Conservation (phyloP, 345 rosid genomes). For the Geranium brycei region DNA sequence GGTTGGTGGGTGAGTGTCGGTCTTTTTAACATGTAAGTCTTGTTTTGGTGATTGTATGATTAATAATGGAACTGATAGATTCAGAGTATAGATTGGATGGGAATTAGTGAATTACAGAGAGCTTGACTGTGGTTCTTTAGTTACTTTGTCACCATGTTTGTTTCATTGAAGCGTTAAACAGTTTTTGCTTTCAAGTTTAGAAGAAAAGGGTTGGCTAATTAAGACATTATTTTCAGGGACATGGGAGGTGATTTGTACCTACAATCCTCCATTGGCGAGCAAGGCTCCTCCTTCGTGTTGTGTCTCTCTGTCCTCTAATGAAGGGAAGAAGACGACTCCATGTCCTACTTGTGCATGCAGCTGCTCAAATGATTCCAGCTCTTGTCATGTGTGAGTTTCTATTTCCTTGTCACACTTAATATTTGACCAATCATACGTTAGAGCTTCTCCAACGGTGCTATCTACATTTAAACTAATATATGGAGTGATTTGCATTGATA, state of each 20-base stretch:
- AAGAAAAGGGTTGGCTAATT: too few relatives aligned
- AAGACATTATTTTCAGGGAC: constrained; percentile 6
- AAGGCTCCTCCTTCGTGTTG: neutral
- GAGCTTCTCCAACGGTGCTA: too few relatives aligned
- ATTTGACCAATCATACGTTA: neutral
- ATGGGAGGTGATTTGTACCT: constrained; percentile 8
- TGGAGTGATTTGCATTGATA: too few relatives aligned
- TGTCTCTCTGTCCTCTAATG: constrained; percentile 1
- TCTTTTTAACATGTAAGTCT: too few relatives aligned
- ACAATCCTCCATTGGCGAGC: neutral
- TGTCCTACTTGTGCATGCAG: constrained; percentile 8
- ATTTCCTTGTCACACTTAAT: neutral
- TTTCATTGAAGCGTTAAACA: too few relatives aligned
- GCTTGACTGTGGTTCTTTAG: neutral
- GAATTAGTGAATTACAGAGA: too few relatives aligned
- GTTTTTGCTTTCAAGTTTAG: neutral
- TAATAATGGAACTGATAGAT: too few relatives aligned
- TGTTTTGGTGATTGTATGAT: too few relatives aligned
- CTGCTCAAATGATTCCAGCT: neutral
- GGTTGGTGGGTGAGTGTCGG: too few relatives aligned
- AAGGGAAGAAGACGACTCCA: constrained; percentile 8
- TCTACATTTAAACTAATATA: too few relatives aligned
- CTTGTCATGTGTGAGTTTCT: neutral
- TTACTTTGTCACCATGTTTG: neutral
- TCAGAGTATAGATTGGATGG: too few relatives aligned